Evolutionary conservation across 2,329 filamentous ascomycete genomes (phyloP).

Genomic region (Fusarium camptoceras): DNA sequence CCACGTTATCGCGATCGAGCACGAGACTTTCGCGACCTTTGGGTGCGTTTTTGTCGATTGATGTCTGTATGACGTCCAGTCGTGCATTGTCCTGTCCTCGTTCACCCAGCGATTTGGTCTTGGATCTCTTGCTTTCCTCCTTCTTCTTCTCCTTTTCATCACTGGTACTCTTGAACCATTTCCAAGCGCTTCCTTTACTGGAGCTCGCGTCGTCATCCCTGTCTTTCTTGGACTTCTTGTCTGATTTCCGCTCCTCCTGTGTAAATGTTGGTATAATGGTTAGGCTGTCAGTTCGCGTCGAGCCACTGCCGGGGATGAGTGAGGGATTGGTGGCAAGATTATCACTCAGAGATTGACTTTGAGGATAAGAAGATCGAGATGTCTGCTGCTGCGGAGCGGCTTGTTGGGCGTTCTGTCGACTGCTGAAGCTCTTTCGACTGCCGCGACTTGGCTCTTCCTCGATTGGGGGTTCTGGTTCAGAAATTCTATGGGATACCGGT

Average conservation of each 20-base stretch:
- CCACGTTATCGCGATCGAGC: slow-evolving; percentile 80
- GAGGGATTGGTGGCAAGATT: slow-evolving; percentile 61
- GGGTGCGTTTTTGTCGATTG: slow-evolving; percentile 76
- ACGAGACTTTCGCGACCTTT: slow-evolving; percentile 85
- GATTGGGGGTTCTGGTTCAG: slow-evolving; percentile 42
- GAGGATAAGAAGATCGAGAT: slow-evolving; percentile 45
- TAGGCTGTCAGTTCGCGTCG: slow-evolving; percentile 77
- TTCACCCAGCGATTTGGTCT: slow-evolving; percentile 67
- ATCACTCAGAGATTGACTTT: slow-evolving; percentile 47
- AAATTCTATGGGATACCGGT: slow-evolving; percentile 52
- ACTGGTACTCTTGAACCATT: slow-evolving; percentile 84
- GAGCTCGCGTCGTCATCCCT: slow-evolving; percentile 71
- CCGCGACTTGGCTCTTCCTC: slow-evolving; percentile 62
- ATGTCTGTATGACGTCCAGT: slow-evolving; percentile 87
- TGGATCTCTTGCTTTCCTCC: slow-evolving; percentile 74
- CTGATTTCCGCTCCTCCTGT: slow-evolving; percentile 76
- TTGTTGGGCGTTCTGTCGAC: slow-evolving; percentile 37
- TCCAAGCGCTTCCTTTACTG: slow-evolving; percentile 70
- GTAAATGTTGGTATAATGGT: slow-evolving; percentile 82
- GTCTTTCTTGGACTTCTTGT: slow-evolving; percentile 82
- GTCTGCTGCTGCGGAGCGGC: slow-evolving; percentile 44
- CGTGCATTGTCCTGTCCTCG: slow-evolving; percentile 81
- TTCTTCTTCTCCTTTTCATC: slow-evolving; percentile 73
- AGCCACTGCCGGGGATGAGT: slow-evolving; percentile 75
- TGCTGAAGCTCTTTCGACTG: slow-evolving; percentile 34